Evolutionary conservation across 768 basidiomycete genomes (phyloP).

Genomic region (Phylloporus arenicola): DNA sequence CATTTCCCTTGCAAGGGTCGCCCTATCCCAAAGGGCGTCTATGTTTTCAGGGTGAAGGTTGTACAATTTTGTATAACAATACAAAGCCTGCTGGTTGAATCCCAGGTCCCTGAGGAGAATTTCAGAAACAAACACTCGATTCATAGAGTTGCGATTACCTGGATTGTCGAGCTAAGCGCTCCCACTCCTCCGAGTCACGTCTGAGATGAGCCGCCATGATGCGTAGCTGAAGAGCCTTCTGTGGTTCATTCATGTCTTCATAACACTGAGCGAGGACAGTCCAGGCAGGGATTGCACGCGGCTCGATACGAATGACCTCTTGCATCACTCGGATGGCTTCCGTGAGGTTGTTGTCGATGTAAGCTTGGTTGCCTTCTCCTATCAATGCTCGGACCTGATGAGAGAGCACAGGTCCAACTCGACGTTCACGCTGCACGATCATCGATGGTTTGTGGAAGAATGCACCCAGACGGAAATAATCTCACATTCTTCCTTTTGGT

Average conservation of each 20-base stretch:
- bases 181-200: slow-evolving; percentile 86
- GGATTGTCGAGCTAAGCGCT: slow-evolving; percentile 67
- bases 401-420: slow-evolving; percentile 56
- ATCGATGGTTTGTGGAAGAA: not conserved
- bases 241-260: slow-evolving; percentile 59
- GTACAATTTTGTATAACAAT: slow-evolving; percentile 84
- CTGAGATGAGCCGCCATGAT: slow-evolving; percentile 89
- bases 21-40: slow-evolving; percentile 86
- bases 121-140: slow-evolving; percentile 61
- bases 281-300: slow-evolving; percentile 80
- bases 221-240: slow-evolving; percentile 73
- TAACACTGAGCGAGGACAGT: slow-evolving; percentile 82
- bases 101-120: slow-evolving; percentile 54
- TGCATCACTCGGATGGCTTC: slow-evolving; percentile 77
- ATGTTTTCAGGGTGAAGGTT: slow-evolving; percentile 76
- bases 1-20: slow-evolving; percentile 70
- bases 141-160: slow-evolving; percentile 42
- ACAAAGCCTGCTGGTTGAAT: slow-evolving; percentile 80
- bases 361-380: slow-evolving; percentile 84
- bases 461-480: not conserved
- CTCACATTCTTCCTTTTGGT: slow-evolving; percentile 43
- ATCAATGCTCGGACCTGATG: slow-evolving; percentile 69
- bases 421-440: slow-evolving; percentile 34
- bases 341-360: slow-evolving; percentile 61
- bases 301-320: slow-evolving; percentile 92